These are phyloP conservation scores for Suillus alpinus DNA, from an alignment of 768 basidiomycete species.

Conservation along the genomic window DNA sequence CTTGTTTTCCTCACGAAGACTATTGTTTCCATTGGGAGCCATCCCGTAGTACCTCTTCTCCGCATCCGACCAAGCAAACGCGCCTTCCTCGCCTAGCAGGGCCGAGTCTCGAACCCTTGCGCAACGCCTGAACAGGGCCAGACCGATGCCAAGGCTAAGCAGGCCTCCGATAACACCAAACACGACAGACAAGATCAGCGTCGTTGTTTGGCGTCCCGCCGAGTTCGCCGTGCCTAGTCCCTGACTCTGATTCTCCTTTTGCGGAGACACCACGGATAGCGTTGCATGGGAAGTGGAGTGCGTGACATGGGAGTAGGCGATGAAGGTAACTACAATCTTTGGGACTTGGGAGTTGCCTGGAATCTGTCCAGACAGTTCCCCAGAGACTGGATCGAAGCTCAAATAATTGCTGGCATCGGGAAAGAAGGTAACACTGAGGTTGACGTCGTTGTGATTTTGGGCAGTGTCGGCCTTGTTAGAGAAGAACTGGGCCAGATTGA, in stretches of 20 bases:
- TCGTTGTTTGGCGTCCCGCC: constrained; percentile 45
- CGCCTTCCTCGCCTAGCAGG: constrained; percentile 56
- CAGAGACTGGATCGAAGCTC: constrained; percentile 43
- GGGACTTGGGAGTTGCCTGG: constrained; percentile 43
- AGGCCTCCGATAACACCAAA: constrained; percentile 64
- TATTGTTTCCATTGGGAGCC: constrained; percentile 13
- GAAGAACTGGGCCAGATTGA: constrained; percentile 55
- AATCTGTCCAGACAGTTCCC: constrained; percentile 53
- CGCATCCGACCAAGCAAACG: constrained; percentile 55
- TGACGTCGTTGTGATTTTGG: constrained; percentile 40
- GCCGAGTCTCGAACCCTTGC: constrained; percentile 60
- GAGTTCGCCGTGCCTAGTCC: constrained; percentile 37
- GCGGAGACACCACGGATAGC: constrained; percentile 48
- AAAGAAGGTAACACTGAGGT: constrained; percentile 52
- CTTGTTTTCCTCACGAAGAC: constrained; percentile 13
- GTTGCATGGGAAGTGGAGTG: constrained; percentile 71
- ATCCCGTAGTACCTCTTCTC: constrained; percentile 73
- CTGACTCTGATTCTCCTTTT: constrained; percentile 32
- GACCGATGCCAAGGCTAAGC: constrained; percentile 48
- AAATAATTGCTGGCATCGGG: constrained; percentile 55
- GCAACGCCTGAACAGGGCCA: constrained; percentile 56
- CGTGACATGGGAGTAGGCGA: constrained; percentile 62
- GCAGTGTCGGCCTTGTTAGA: constrained; percentile 39
- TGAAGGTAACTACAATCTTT: constrained; percentile 54
- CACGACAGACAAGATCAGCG: constrained; percentile 57